Percentiles rank a stretch among this genome's conserved stretches.
phyloP scores from a whole-genome alignment of 2,329 filamentous ascomycete species.

The Ophioceras dolichostomum region DNA sequence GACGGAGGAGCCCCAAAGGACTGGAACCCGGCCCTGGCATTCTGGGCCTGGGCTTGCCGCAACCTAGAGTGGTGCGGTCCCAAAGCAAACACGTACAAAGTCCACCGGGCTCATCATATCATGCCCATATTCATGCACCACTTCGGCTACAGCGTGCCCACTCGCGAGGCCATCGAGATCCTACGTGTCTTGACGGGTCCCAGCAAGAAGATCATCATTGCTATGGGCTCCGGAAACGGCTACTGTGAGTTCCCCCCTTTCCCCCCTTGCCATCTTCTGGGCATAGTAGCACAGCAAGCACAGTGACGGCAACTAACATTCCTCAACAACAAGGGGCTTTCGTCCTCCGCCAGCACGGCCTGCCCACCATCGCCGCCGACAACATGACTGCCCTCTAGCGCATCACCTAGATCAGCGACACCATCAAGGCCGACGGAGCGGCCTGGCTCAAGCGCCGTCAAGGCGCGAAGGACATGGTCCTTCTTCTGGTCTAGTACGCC shows the following conservation, averaged over 20 bases:
- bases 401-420: slow-evolving; percentile 57
- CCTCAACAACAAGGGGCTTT: slow-evolving; percentile 36
- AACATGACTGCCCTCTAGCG: slow-evolving; percentile 57
- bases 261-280: background rate
- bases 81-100: slow-evolving; percentile 29
- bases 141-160: slow-evolving; percentile 61
- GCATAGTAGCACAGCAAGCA: too few relatives aligned
- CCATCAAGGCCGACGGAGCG: slow-evolving; percentile 46
- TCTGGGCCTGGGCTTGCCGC: slow-evolving; percentile 54
- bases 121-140: slow-evolving; percentile 68
- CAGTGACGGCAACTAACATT: too few relatives aligned
- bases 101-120: slow-evolving; percentile 46
- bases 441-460: slow-evolving; percentile 35
- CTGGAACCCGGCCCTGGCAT: slow-evolving; percentile 58
- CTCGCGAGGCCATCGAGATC: slow-evolving; percentile 51
- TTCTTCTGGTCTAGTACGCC: slow-evolving; percentile 52
- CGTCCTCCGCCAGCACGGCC: slow-evolving; percentile 49
- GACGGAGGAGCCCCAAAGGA: too few relatives aligned
- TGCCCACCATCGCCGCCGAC: slow-evolving; percentile 48
- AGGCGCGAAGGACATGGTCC: slow-evolving; percentile 40
- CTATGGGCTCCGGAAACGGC: slow-evolving; percentile 59
- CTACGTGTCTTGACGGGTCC: too few relatives aligned
- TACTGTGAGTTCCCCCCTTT: slow-evolving; percentile 37
- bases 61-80: slow-evolving; percentile 56
- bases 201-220: too few relatives aligned